These are phyloP conservation scores for Cutaneotrichosporon sp. DNA, from an alignment of 1,284 basidiomycete species.

Conservation along the genomic window DNA sequence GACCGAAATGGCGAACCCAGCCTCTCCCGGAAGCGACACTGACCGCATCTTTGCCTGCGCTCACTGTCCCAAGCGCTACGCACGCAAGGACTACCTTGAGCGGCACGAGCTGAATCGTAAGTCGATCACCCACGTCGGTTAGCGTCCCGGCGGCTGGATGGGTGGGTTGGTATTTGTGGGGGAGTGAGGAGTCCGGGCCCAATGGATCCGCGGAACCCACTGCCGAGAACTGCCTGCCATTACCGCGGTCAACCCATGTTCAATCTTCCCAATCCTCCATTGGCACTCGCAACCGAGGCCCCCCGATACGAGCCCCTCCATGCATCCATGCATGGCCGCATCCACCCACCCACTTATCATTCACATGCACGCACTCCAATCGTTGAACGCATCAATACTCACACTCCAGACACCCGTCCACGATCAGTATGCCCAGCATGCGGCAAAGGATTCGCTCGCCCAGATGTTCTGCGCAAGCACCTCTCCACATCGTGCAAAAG, in stretches of 20 bases:
- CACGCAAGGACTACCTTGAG: constrained; percentile 23
- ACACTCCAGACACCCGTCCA: constrained; percentile 15
- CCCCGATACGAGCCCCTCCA: background rate
- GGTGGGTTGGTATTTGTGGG: too few species aligned
- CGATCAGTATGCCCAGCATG: constrained; percentile 20
- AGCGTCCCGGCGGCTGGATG: constrained; percentile 18
- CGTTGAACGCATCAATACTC: background rate
- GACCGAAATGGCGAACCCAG: constrained; percentile 1
- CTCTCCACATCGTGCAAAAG: constrained; percentile 22
- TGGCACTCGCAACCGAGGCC: too few species aligned
- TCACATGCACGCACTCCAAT: background rate
- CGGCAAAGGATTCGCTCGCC: constrained; percentile 22
- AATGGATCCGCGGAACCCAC: too few species aligned
- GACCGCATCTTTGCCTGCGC: constrained; percentile 19
- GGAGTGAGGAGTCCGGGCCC: too few species aligned
- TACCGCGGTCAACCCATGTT: too few species aligned
- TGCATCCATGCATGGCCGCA: too few species aligned
- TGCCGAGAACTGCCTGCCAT: too few species aligned
- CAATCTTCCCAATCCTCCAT: too few species aligned
- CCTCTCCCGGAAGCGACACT: constrained; percentile 10
- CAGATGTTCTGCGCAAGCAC: constrained; percentile 24
- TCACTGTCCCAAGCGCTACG: constrained; percentile 20
- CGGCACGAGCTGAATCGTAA: constrained; percentile 24
- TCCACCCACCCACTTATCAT: background rate
- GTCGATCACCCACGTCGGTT: constrained; percentile 5